phyloP scores from a whole-genome alignment of 1,284 basidiomycete genomes.

The Ustilago tritici region DNA sequence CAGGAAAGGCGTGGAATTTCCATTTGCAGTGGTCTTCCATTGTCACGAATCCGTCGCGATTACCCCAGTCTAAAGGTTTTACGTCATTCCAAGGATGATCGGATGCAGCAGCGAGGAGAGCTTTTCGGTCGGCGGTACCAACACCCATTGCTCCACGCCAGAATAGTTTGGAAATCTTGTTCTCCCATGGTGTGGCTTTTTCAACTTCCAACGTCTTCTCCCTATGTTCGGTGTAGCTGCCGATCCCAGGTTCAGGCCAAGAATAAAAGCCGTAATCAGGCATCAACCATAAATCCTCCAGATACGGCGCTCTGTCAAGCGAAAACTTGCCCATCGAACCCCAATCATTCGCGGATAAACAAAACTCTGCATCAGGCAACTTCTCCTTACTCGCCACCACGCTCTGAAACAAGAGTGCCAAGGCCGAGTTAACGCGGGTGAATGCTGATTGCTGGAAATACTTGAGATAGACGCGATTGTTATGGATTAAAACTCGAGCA shows the following conservation, averaged over 20 bases:
- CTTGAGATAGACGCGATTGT: constrained; percentile 63
- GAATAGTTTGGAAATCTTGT: constrained; percentile 57
- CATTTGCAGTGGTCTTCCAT: constrained; percentile 66
- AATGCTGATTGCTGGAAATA: constrained; percentile 60
- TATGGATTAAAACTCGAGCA: constrained; percentile 63
- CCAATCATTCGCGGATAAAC: constrained; percentile 64
- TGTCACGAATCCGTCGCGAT: constrained; percentile 30
- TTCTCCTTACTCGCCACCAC: constrained; percentile 56
- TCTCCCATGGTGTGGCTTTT: constrained; percentile 45
- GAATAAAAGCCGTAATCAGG: constrained; percentile 66
- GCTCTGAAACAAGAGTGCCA: constrained; percentile 55
- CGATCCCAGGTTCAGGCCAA: constrained; percentile 66
- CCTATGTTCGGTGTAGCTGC: constrained; percentile 58
- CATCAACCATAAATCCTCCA: constrained; percentile 67
- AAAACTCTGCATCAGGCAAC: constrained; percentile 68
- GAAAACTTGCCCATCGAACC: constrained; percentile 62
- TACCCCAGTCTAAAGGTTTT: constrained; percentile 54
- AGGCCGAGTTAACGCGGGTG: constrained; percentile 53
- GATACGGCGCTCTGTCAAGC: constrained; percentile 54
- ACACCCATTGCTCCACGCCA: constrained; percentile 64
- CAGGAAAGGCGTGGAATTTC: constrained; percentile 66
- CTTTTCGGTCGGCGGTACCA: constrained; percentile 60
- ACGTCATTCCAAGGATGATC: constrained; percentile 60
- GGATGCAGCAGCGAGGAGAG: constrained; percentile 43
- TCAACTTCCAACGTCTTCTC: constrained; percentile 52